Base-by-base conservation (phyloP, 306 rosid genomes). In the Hippophae gyantsensis region DNA sequence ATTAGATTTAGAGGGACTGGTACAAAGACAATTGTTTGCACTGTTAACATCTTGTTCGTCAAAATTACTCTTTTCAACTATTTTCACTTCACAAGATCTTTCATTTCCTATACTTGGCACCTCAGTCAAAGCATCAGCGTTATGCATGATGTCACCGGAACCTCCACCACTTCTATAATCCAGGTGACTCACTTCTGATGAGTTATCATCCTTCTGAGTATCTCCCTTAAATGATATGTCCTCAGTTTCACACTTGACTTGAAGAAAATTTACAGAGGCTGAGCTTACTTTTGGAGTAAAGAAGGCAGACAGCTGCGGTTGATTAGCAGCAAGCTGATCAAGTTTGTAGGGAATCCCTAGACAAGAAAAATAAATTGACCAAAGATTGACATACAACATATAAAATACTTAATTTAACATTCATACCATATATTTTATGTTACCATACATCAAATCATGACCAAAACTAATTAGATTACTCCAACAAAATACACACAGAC, bases 291-390 rank as follows among this genome's bases (percentile, higher is more conserved):
- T 85, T 26, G 68, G 64, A 53, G 87, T 26, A 71, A 85, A 90
- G 76, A 87, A 87, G 60, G 64, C 81, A 7, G 89, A 85, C 64
- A 90, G 60, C 71, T 77, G 85, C 56, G 92, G 92, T 67, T 87
- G 96, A 58, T 85, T 79, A 74, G 50, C 69, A 57, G 75, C 62
- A 74, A 83, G 80, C 69, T 81, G 95, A 12, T 87, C 83, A 50
- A 90, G 92, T 72, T 81, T 87, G 69, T 87, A 90, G 40, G 89
- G 95, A 66, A 78, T 74, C 96, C 98, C 96, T 90, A 66, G 50
- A 61, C 58, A 13, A 26, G 74, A 64, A 14, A 25, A 62, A 65
- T 60, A 65, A 23, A 67, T 51, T 59, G 27, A 51, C 43, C 40
- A 12, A 47, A 53, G 62, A 32, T 32, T 32, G 5, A 32, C 3